Evolutionary conservation across 768 basidiomycete genomes (phyloP).

Genomic region (Rossbeevera mucosa): DNA sequence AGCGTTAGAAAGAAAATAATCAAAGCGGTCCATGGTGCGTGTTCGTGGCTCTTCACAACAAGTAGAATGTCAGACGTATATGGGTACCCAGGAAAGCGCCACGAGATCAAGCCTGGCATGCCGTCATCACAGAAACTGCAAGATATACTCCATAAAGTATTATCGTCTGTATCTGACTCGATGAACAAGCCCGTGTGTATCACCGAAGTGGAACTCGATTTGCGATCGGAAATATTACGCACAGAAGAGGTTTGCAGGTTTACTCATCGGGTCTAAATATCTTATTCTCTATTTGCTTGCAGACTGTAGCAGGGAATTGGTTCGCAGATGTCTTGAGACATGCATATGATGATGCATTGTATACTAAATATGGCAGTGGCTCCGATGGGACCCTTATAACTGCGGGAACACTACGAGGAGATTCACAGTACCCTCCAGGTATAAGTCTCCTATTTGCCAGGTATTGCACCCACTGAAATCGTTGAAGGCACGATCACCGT

Average conservation of each 20-base stretch:
- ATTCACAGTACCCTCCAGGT: conserved; percentile 83
- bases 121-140: conserved; percentile 53
- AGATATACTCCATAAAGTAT: conserved; percentile 55
- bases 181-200: conserved; percentile 75
- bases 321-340: conserved; percentile 81
- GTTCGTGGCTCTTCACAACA: not conserved
- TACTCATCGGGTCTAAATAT: not conserved
- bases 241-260: conserved; percentile 55
- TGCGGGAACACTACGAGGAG: conserved; percentile 82
- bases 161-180: conserved; percentile 64
- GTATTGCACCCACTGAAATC: not conserved
- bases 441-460: conserved; percentile 3
- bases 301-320: conserved; percentile 78
- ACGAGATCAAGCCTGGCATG: conserved; percentile 54
- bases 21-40: conserved; percentile 52
- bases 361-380: conserved; percentile 53
- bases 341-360: conserved; percentile 71
- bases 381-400: conserved; percentile 80
- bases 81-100: conserved; percentile 53
- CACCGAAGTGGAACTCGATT: conserved; percentile 63
- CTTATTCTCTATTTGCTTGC: not conserved
- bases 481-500: conserved; percentile 65
- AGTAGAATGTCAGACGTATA: not conserved
- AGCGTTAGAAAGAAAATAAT: conserved; percentile 66
- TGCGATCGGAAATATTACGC: conserved; percentile 71